Evolutionary conservation across 352 stramenopile genomes (phyloP), one percentile per base, ranked within the genome.

Genomic region (Peronosclerospora sorghi): DNA sequence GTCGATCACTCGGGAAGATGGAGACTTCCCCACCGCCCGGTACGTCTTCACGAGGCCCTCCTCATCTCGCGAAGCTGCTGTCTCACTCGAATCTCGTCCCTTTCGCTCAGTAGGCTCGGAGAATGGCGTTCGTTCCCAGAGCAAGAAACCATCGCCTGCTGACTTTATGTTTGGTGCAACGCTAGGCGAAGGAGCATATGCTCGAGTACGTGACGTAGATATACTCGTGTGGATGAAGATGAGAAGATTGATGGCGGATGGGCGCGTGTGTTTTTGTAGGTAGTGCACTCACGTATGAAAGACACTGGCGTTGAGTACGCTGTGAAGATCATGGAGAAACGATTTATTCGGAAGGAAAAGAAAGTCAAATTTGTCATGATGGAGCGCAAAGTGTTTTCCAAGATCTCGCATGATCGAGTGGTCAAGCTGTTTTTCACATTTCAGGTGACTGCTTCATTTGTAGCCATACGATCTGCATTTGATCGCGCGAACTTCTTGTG

Each of bases 311-410:
- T 60, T 4, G 76, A 95, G 56, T 95, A 93, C 46, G 83, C 83
- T 0, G 73, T 95, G 13, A 95, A 95, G 62, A 92, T 95, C 45
- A 95, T 95, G 82, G 83, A 95, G 50, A 92, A 95, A 55, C 64
- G 72, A 29, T 90, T 92, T 54, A 93, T 95, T 51, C 79, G 76
- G 41, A 88, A 87, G 62, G 82, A 94, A 57, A 93, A 94, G 56
- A 94, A 95, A 50, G 81, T 94, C 48, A 90, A 86, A 48, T 89
- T 90, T 47, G 78, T 93, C 45, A 89, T 95, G 71, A 93, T 92
- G 77, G 83, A 95, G 65, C 77, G 77, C 59, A 86, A 90, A 36
- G 80, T 95, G 32, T 91, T 95, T 49, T 90, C 80, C 30, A 89
- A 86, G 56, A 65, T 95, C 30, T 73, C 73, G 49, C 73, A 94